A percentile compares a stretch with the other conserved stretches of the same genome.
phyloP scores from a whole-genome alignment of 805 yeast genomes.

The Isabelozyma rhagii region DNA sequence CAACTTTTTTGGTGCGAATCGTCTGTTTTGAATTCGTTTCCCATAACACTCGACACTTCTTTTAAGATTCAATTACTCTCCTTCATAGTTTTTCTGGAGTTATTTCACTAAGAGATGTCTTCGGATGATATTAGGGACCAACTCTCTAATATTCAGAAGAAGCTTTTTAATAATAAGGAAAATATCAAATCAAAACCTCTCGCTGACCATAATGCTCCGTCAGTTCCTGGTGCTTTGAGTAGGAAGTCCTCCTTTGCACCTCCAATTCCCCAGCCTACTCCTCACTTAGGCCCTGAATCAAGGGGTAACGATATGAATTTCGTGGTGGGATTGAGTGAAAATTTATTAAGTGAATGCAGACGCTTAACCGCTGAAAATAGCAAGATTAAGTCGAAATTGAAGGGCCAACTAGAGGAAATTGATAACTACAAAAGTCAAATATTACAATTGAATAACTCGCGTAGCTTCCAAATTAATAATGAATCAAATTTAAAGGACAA shows the following conservation, averaged over 20 bases:
- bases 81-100: neutral
- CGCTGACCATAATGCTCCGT: neutral
- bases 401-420: slow-evolving; percentile 41
- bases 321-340: slow-evolving; percentile 72
- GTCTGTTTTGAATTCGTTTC: neutral
- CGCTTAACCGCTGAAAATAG: slow-evolving; percentile 64
- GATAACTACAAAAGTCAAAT: slow-evolving; percentile 34
- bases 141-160: slow-evolving; percentile 35
- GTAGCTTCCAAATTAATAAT: slow-evolving; percentile 30
- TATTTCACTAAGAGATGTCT: neutral
- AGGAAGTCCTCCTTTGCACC: neutral
- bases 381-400: slow-evolving; percentile 41
- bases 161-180: slow-evolving; percentile 21
- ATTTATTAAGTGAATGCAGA: slow-evolving; percentile 66
- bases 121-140: slow-evolving; percentile 35
- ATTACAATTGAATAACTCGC: slow-evolving; percentile 29
- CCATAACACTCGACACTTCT: neutral
- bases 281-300: slow-evolving; percentile 39
- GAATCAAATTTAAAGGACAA: slow-evolving; percentile 55
- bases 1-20: neutral
- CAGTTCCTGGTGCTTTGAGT: neutral
- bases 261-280: slow-evolving; percentile 10
- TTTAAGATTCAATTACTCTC: neutral
- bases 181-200: neutral
- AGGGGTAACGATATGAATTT: slow-evolving; percentile 65